phyloP scores from a whole-genome alignment of 768 basidiomycete species.

The Tricholoma sp. region DNA sequence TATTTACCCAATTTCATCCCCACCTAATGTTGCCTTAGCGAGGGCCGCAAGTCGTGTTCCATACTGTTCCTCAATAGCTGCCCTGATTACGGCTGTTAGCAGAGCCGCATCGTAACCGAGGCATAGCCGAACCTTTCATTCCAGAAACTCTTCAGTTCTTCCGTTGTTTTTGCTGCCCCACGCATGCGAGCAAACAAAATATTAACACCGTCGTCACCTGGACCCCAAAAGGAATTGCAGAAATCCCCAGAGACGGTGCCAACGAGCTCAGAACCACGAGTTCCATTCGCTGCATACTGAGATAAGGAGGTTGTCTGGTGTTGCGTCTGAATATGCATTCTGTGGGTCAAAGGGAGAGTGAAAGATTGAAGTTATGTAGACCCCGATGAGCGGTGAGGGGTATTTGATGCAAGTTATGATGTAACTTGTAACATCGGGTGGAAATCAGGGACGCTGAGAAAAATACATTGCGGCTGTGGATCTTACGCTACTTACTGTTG shows the following conservation, averaged over 20 bases:
- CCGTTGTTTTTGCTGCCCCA: constrained; percentile 78
- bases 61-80: constrained; percentile 91
- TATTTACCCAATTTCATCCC: constrained; percentile 88
- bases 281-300: background rate
- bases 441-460: too few species aligned
- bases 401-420: too few species aligned
- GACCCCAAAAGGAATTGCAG: constrained; percentile 97
- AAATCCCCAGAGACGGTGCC: constrained; percentile 53
- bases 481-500: too few species aligned
- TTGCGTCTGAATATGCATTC: background rate
- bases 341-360: background rate
- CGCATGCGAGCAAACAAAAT: constrained; percentile 86
- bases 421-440: too few species aligned
- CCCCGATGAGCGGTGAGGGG: too few species aligned
- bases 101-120: background rate
- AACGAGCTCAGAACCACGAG: constrained; percentile 10
- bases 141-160: constrained; percentile 86
- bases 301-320: background rate
- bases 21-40: constrained; percentile 71
- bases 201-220: constrained; percentile 79
- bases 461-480: too few species aligned
- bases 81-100: constrained; percentile 38
- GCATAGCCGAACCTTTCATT: constrained; percentile 72
- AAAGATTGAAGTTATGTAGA: background rate
- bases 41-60: constrained; percentile 75